Evolutionary conservation across 257 asterid genomes (phyloP), one percentile per base, ranked within the genome.

Genomic region (Nicotiana undulata): DNA sequence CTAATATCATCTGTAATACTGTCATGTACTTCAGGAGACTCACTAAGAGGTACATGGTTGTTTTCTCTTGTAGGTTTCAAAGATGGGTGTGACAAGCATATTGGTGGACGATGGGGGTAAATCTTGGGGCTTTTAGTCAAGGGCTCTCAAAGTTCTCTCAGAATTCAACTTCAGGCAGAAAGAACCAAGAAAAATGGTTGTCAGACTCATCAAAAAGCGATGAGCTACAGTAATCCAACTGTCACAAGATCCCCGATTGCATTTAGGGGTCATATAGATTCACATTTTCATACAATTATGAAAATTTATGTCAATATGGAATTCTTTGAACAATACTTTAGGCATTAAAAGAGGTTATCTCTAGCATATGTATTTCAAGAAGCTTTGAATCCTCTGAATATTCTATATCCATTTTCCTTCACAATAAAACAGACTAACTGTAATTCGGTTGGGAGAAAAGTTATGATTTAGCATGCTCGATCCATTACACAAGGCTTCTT

Each of bases 1-100:
- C 55, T 10, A 16, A 17, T 17, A 55, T 55, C n/a, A 55, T 16
- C 20, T 18, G 8, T 55, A 17, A 24, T 55, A 55, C 22, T 55
- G 18, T 53, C 59, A 53, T 13, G n/a, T 16, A 53, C 6, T 53
- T 53, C 55, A 53, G 20, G 59, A 53, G 9, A 55, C 24, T 17
- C 24, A 6, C 61, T 55, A 17, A 55, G 61, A 6, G 61, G n/a
- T 55, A 55, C 61, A 55, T 18, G 61, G 61, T 55, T 6, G 61
- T 55, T 55, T 55, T 5, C 4, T 11, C 52, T 10, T 46, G 55
- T 82, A 82, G 89, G 85, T 84, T 11, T 86, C 85, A 1, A 70
- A 68, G 75, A 84, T 86, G 88, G 89, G 89, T 4, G 89, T 84
- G 2, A 84, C 86, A 6, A 77, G 89, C 61, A 44, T 84, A 51